phyloP scores from a whole-genome alignment of 2,329 filamentous ascomycete genomes.

The Talaromyces islandicus region DNA sequence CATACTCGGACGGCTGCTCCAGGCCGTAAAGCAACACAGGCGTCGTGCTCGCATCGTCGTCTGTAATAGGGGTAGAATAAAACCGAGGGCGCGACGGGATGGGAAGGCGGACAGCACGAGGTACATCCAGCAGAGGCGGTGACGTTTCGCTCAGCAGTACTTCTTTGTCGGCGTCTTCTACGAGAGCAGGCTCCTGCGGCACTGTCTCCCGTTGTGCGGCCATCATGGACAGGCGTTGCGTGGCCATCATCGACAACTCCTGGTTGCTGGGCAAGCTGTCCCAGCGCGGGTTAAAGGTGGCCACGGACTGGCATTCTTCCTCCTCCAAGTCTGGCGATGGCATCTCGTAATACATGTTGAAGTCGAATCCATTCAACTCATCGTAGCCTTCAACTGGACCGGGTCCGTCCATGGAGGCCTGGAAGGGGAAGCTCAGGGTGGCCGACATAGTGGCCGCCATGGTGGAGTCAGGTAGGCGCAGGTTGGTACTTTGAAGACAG shows the following conservation, averaged over 20 bases:
- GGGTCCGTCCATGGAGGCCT: conserved; percentile 5
- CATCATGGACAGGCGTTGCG: conserved; percentile 3
- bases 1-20: conserved; percentile 7
- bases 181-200: not conserved
- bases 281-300: not conserved
- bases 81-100: not conserved
- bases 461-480: not conserved
- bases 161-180: not conserved
- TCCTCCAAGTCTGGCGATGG: not conserved
- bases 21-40: conserved; percentile 9
- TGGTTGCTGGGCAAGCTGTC: not conserved
- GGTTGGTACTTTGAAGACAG: not conserved
- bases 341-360: not conserved
- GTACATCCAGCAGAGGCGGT: not conserved
- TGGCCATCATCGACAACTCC: not conserved
- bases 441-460: conserved; percentile 10
- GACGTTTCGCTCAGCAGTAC: not conserved
- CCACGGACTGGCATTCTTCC: not conserved
- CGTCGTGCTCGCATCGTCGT: not conserved
- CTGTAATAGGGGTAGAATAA: conserved; percentile 2
- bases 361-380: not conserved
- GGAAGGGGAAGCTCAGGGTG: conserved; percentile 9
- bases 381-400: conserved; percentile 1
- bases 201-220: not conserved
- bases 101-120: not conserved